These are phyloP conservation scores for Blastobotrys illinoisensis DNA, from an alignment of 1,139 yeast genomes.

Conservation along the genomic window DNA sequence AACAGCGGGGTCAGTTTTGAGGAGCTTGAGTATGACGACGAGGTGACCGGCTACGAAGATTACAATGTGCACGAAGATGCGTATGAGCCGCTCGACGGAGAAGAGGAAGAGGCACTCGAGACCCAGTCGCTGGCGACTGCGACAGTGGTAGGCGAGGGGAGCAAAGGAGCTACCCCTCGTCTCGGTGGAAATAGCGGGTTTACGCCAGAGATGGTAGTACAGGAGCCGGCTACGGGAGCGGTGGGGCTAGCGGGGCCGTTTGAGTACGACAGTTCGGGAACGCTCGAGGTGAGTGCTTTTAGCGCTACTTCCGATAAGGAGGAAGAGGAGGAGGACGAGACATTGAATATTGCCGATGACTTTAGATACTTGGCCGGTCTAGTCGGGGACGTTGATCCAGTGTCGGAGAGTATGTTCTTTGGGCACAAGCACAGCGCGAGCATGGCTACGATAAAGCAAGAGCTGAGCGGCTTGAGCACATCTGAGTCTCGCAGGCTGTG, in stretches of 20 bases:
- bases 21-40: background rate
- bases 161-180: background rate
- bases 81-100: background rate
- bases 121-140: background rate
- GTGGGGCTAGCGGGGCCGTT: background rate
- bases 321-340: constrained; percentile 12
- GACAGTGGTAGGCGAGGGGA: background rate
- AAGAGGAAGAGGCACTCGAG: background rate
- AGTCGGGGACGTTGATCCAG: constrained; percentile 25
- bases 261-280: background rate
- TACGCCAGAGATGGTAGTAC: background rate
- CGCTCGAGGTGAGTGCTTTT: background rate
- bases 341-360: constrained; percentile 26
- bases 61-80: background rate
- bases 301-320: background rate
- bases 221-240: background rate
- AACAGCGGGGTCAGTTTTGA: background rate
- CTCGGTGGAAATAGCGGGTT: background rate
- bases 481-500: constrained; percentile 5
- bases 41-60: background rate
- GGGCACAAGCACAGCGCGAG: background rate
- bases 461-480: background rate
- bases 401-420: background rate
- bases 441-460: background rate
- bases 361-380: constrained; percentile 32